Percentiles rank a stretch among this genome's conserved stretches.
Conservation (phyloP, 2,329 filamentous ascomycete genomes). For the Penicillium sp. region DNA sequence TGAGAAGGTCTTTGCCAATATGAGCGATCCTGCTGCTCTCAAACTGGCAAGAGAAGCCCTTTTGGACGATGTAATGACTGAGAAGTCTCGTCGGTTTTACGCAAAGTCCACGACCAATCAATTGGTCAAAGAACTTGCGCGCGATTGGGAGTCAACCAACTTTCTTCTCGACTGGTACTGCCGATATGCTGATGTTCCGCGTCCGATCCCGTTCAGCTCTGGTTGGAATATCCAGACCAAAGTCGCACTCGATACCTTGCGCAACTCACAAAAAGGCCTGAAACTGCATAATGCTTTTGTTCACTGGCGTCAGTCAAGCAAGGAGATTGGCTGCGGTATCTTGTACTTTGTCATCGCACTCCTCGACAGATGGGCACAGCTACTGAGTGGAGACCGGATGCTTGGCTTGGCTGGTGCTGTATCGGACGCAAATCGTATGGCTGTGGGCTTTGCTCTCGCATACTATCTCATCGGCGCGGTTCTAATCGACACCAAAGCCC, state of each 20-base stretch:
- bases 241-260: slow-evolving; percentile 49
- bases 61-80: slow-evolving; percentile 42
- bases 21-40: slow-evolving; percentile 48
- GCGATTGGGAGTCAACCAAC: slow-evolving; percentile 49
- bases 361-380: slow-evolving; percentile 51
- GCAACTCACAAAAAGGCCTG: slow-evolving; percentile 51
- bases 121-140: slow-evolving; percentile 47
- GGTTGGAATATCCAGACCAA: slow-evolving; percentile 55
- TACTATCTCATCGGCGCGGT: slow-evolving; percentile 55
- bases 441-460: slow-evolving; percentile 51
- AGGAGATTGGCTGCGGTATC: slow-evolving; percentile 51
- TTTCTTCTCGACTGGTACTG: slow-evolving; percentile 53
- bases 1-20: slow-evolving; percentile 39
- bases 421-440: slow-evolving; percentile 40
- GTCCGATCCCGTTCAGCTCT: slow-evolving; percentile 51
- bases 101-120: slow-evolving; percentile 40
- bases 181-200: slow-evolving; percentile 43
- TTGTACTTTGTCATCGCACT: slow-evolving; percentile 52
- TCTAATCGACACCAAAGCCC: slow-evolving; percentile 51
- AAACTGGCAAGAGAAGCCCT: slow-evolving; percentile 46
- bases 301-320: slow-evolving; percentile 53
- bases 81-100: slow-evolving; percentile 43
- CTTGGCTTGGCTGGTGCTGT: slow-evolving; percentile 36
- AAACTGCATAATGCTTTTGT: slow-evolving; percentile 53
- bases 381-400: slow-evolving; percentile 43